Evolutionary conservation across 2,329 filamentous ascomycete species (phyloP).

Genomic region (Paecilomyces niveus): DNA sequence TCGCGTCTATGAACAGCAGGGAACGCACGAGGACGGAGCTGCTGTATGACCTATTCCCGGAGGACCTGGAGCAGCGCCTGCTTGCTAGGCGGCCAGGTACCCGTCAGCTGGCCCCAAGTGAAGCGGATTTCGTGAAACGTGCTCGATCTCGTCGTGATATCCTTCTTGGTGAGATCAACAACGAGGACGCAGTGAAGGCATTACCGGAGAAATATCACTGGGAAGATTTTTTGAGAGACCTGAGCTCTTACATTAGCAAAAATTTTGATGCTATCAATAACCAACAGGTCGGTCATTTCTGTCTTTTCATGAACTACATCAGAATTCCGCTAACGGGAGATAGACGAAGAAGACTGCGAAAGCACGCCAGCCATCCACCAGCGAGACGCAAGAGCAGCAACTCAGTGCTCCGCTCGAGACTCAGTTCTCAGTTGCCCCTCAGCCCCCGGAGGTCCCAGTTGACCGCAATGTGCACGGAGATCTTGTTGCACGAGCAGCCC

Average conservation of each 20-base stretch:
- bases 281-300: constrained; percentile 34
- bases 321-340: constrained; percentile 12
- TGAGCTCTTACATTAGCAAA: constrained; percentile 52
- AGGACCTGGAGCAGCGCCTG: constrained; percentile 48
- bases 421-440: constrained; percentile 33
- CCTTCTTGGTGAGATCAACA: constrained; percentile 48
- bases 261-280: constrained; percentile 47
- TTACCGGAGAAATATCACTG: constrained; percentile 56
- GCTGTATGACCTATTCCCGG: constrained; percentile 54
- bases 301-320: not conserved
- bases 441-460: constrained; percentile 31
- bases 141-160: constrained; percentile 50
- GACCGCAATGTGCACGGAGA: constrained; percentile 37
- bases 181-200: constrained; percentile 41
- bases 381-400: constrained; percentile 26
- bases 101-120: constrained; percentile 49
- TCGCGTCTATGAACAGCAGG: constrained; percentile 52
- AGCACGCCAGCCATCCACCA: constrained; percentile 29
- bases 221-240: constrained; percentile 55
- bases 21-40: constrained; percentile 50
- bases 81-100: constrained; percentile 49
- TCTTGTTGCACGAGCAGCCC: constrained; percentile 41
- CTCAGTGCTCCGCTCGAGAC: constrained; percentile 32
- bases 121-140: constrained; percentile 53
- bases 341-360: constrained; percentile 35